Evolutionary conservation across 495 filamentous ascomycete genomes (phyloP), one percentile per base, ranked within the genome.

Genomic region (Lophiostoma macrostomum): DNA sequence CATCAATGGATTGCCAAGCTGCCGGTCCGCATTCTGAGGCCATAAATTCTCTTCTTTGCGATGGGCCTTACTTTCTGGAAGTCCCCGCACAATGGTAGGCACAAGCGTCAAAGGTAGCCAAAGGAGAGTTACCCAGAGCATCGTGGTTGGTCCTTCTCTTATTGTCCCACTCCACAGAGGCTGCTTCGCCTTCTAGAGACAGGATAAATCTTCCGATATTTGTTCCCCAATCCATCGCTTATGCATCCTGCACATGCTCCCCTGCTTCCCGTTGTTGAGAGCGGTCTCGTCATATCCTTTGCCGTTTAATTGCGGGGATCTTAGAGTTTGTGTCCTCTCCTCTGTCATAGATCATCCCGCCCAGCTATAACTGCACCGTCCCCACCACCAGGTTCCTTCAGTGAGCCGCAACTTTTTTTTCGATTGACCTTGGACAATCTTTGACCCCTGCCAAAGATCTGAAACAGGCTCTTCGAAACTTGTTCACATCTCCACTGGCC

Each of bases 281-380:
- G 49, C 8, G 14, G 40, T 45, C 27, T 39, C 57, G 57, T 56
- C 57, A 61, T 50, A 36, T 47, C 52, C 11, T 35, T 38, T 25
- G 10, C 30, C 27, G 13, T 43, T 34, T 16, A 37, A 56, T 23
- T 45, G 57, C 51, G 57, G 57, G 57, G 57, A 61, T 42, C 41
- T 37, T 5, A 38, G 36, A 57, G 27, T 19, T 42, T 29, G 11
- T 10, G 37, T 20, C 22, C 20, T 6, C 12, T 40, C 34, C 34
- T 0, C 20, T 25, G 32, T 18, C 14, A 6, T 19, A 38, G 12
- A 16, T 11, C 34, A 22, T 19, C 38, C 22, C 44, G 28, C 19
- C 8, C 5, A 20, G 28, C 24, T 53, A 43, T 53, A 40, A 42
- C n/a, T 13, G 24, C 24, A 16, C 38, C 16, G 20, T 19, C 32